A percentile compares a stretch with the other conserved stretches of the same genome.
Evolutionary conservation across 352 stramenopile genomes (phyloP).

Genomic region (Globisporangium viniferum): DNA sequence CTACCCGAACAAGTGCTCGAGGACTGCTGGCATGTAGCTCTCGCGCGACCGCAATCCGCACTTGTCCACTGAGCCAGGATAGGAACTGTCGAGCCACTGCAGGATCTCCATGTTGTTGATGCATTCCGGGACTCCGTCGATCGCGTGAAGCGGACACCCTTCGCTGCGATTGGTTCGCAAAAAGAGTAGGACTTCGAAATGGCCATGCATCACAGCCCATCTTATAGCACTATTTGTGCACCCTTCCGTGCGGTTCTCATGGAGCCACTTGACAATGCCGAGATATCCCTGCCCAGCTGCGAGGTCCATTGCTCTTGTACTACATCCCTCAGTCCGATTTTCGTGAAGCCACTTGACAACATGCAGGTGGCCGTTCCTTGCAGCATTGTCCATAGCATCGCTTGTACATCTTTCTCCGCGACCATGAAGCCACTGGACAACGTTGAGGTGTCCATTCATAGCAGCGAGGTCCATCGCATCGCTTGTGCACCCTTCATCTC

Average conservation of each 20-base stretch:
- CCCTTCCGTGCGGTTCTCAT: neutral
- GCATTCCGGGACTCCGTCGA: neutral
- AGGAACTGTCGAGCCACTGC: too few relatives aligned
- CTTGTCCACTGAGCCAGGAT: too few relatives aligned
- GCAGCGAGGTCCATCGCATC: slow-evolving; percentile 4
- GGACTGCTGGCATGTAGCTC: too few relatives aligned
- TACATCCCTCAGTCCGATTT: neutral
- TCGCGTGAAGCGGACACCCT: neutral
- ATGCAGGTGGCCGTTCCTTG: neutral
- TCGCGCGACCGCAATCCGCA: too few relatives aligned
- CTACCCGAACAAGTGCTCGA: too few relatives aligned
- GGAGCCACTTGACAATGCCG: neutral
- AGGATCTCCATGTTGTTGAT: neutral
- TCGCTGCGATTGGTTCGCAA: neutral
- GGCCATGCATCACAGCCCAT: neutral
- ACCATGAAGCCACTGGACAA: neutral
- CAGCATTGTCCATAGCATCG: neutral
- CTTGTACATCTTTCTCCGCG: neutral
- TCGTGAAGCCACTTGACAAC: neutral
- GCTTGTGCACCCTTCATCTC: neutral
- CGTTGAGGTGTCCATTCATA: neutral
- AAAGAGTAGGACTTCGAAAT: neutral
- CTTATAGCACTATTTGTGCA: neutral
- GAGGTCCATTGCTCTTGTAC: neutral
- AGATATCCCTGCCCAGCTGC: neutral